These are phyloP conservation scores for Pythium guiyangense DNA, from an alignment of 352 stramenopile genomes.

Conservation along the genomic window DNA sequence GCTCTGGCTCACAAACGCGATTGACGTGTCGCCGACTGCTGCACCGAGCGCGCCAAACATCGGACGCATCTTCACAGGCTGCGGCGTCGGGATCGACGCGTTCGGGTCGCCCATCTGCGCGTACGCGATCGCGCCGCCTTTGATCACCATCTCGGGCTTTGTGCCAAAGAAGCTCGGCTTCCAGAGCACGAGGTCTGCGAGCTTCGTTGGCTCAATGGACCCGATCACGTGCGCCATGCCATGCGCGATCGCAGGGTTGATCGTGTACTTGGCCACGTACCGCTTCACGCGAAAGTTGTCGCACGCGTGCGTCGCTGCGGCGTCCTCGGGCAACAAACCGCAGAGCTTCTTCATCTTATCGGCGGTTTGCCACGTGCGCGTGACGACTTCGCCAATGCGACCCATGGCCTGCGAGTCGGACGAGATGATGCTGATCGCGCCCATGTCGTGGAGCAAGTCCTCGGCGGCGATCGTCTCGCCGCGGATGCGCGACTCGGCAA, in stretches of 20 bases:
- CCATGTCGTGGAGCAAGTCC: slow-evolving; percentile 97
- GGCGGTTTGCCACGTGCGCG: slow-evolving; percentile 96
- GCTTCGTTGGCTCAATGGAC: slow-evolving; percentile 90
- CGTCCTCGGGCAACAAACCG: slow-evolving; percentile 87
- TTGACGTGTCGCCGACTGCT: slow-evolving; percentile 55
- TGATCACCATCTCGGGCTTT: slow-evolving; percentile 96
- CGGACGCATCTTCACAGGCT: slow-evolving; percentile 94
- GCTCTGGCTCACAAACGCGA: slow-evolving; percentile 90
- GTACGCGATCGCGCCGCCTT: slow-evolving; percentile 92
- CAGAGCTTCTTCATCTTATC: slow-evolving; percentile 97
- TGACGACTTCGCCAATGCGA: slow-evolving; percentile 95
- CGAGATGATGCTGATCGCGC: slow-evolving; percentile 96
- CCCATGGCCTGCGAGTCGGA: slow-evolving; percentile 97
- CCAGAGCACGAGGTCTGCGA: slow-evolving; percentile 95
- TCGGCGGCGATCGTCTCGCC: slow-evolving; percentile 97
- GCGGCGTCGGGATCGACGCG: slow-evolving; percentile 94
- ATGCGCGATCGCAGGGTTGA: slow-evolving; percentile 96
- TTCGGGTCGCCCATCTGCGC: slow-evolving; percentile 98
- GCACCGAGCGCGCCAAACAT: slow-evolving; percentile 87
- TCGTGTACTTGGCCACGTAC: slow-evolving; percentile 98
- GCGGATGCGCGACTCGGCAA: slow-evolving; percentile 96
- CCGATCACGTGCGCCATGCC: slow-evolving; percentile 95
- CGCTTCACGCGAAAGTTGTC: slow-evolving; percentile 95
- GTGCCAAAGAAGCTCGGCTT: slow-evolving; percentile 94
- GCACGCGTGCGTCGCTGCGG: slow-evolving; percentile 32